Conservation (phyloP, 768 basidiomycete species). For the Paxillus rubicundulus region DNA sequence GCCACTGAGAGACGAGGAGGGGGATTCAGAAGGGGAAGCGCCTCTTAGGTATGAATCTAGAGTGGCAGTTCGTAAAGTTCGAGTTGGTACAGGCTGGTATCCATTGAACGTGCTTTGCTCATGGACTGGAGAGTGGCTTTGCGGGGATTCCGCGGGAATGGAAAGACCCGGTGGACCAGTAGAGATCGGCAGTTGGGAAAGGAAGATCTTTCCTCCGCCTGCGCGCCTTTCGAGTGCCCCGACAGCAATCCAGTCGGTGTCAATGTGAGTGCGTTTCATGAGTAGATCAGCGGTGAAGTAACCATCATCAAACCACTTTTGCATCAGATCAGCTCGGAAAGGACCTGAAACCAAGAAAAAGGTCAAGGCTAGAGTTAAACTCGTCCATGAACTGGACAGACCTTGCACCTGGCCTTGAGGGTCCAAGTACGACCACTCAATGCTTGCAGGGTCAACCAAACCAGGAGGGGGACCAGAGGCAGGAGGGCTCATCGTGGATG, state of each 20-base stretch:
- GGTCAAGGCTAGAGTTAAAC: neutral
- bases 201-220: constrained; percentile 58
- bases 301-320: constrained; percentile 89
- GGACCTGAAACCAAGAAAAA: constrained; percentile 56
- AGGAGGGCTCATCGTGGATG: constrained; percentile 12
- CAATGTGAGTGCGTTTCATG: constrained; percentile 76
- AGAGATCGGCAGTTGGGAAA: constrained; percentile 44
- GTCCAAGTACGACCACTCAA: constrained; percentile 93
- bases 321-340: constrained; percentile 87
- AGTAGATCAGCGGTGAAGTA: constrained; percentile 84
- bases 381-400: constrained; percentile 27
- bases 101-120: constrained; percentile 42
- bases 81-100: constrained; percentile 66
- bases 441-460: constrained; percentile 49
- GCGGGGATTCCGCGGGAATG: constrained; percentile 49
- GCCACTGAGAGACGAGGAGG: constrained; percentile 67
- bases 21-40: constrained; percentile 64
- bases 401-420: constrained; percentile 92
- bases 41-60: constrained; percentile 57
- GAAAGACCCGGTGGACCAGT: constrained; percentile 53
- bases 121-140: constrained; percentile 40
- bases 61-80: constrained; percentile 58
- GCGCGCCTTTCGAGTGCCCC: constrained; percentile 54
- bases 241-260: constrained; percentile 65
- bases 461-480: constrained; percentile 43